Evolutionary conservation across 495 filamentous ascomycete species (phyloP).

Genomic region (Aspergillus kassunensis): DNA sequence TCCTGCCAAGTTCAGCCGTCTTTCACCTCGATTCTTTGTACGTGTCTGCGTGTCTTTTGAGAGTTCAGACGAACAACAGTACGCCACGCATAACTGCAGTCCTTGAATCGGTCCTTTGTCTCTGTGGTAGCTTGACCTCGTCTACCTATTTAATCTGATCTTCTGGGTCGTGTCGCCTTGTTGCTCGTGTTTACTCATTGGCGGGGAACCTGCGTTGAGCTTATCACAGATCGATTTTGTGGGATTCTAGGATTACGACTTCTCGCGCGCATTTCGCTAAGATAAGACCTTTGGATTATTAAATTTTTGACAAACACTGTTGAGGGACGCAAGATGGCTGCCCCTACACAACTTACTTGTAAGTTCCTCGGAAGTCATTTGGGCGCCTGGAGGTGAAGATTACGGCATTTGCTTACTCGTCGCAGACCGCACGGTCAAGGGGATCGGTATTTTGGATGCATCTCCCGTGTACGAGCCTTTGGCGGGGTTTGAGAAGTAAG

Average conservation of each 20-base stretch:
- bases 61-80: constrained; percentile 17
- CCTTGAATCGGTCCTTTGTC: constrained; percentile 10
- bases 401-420: constrained; percentile 19
- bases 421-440: constrained; percentile 86
- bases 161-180: not conserved
- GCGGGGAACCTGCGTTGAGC: constrained; percentile 8
- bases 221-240: constrained; percentile 9
- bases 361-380: constrained; percentile 25
- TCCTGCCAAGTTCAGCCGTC: constrained; percentile 12
- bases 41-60: constrained; percentile 12
- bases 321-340: constrained; percentile 59
- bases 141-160: not conserved
- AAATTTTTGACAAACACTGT: constrained; percentile 6
- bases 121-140: constrained; percentile 5
- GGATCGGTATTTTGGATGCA: constrained; percentile 87
- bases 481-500: constrained; percentile 71
- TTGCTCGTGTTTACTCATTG: constrained; percentile 8
- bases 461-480: constrained; percentile 82
- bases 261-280: constrained; percentile 7
- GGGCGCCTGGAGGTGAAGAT: not conserved
- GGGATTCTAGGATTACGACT: constrained; percentile 2
- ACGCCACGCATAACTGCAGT: constrained; percentile 19
- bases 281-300: constrained; percentile 4
- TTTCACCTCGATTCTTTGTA: constrained; percentile 19
- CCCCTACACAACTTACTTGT: constrained; percentile 86